Conservation (phyloP, 345 rosid species). For the Populus simonii region DNA sequence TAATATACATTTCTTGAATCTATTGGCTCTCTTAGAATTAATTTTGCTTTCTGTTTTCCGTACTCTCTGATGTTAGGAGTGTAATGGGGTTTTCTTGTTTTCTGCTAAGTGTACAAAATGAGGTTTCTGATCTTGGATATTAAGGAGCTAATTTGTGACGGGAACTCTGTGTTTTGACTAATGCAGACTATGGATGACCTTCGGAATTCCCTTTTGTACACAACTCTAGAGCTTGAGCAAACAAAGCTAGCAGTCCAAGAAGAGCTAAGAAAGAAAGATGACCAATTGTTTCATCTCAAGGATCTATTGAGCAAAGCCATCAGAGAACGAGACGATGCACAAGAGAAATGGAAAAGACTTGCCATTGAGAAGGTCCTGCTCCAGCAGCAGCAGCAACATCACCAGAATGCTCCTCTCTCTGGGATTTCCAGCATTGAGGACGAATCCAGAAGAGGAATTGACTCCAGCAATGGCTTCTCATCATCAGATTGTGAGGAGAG, state of each 20-base stretch:
- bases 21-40: background rate
- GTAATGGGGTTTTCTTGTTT: background rate
- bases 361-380: slow-evolving; percentile 48
- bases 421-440: slow-evolving; percentile 90
- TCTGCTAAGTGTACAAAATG: background rate
- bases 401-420: slow-evolving; percentile 53
- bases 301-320: slow-evolving; percentile 48
- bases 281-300: slow-evolving; percentile 53
- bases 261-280: slow-evolving; percentile 70
- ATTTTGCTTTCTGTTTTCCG: background rate
- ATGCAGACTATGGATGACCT: slow-evolving; percentile 71
- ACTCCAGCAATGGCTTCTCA: slow-evolving; percentile 73
- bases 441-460: slow-evolving; percentile 63
- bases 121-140: background rate
- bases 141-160: slow-evolving; percentile 17
- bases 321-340: slow-evolving; percentile 71
- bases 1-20: slow-evolving; percentile 11
- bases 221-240: slow-evolving; percentile 76
- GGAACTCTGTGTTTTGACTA: slow-evolving; percentile 13
- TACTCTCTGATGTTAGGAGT: background rate
- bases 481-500: slow-evolving; percentile 90
- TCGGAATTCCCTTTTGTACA: slow-evolving; percentile 57
- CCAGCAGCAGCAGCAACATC: slow-evolving; percentile 45
- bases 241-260: slow-evolving; percentile 65
- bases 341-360: slow-evolving; percentile 56